Percentiles rank a stretch among this genome's conserved stretches.
phyloP scores from a whole-genome alignment of 2,329 filamentous ascomycete genomes.

The Colletotrichum australisinense region DNA sequence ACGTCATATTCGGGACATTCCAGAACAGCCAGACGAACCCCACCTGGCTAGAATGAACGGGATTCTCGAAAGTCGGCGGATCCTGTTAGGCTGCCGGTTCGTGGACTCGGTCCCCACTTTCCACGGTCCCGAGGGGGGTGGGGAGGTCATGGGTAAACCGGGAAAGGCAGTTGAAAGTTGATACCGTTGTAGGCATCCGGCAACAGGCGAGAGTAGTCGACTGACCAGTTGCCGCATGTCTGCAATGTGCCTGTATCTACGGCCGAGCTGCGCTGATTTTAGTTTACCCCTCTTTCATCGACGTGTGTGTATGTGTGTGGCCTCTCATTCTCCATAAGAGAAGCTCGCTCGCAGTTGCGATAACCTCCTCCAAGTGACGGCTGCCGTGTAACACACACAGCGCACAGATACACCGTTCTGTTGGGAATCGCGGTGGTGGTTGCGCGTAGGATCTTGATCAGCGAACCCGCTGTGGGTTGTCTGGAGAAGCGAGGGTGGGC shows the following conservation, averaged over 20 bases:
- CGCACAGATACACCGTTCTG: background rate
- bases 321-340: background rate
- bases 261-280: background rate
- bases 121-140: background rate
- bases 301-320: background rate
- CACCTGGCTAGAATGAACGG: background rate
- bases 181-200: background rate
- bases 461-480: slow-evolving; percentile 7
- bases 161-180: background rate
- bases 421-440: background rate
- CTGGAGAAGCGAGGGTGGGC: background rate
- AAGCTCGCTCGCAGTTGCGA: background rate
- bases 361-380: background rate
- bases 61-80: background rate
- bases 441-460: slow-evolving; percentile 23
- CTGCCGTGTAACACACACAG: slow-evolving; percentile 6
- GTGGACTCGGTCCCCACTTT: background rate
- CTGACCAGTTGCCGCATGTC: background rate
- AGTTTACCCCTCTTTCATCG: background rate
- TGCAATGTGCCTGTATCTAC: background rate
- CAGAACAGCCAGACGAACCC: background rate
- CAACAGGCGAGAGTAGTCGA: background rate
- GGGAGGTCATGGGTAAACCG: background rate
- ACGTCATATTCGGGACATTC: slow-evolving; percentile 32
- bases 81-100: background rate